Conservation (phyloP, 2,329 filamentous ascomycete species). For the Ilyonectria mors-panacis region DNA sequence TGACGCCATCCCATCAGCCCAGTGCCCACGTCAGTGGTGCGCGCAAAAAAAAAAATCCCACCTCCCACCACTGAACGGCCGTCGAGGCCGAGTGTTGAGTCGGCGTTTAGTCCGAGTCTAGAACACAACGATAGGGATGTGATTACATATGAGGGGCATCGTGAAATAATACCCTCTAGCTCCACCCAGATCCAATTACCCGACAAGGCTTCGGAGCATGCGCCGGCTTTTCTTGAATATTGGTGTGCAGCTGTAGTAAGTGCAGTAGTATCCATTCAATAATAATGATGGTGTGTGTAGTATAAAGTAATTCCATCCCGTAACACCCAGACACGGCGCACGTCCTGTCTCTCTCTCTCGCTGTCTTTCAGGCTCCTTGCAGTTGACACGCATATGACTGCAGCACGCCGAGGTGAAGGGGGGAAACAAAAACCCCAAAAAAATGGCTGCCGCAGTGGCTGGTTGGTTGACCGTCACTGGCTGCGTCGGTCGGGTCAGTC, state of each 20-base stretch:
- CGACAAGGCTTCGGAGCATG: conserved; percentile 12
- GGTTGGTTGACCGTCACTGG: conserved; percentile 4
- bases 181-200: conserved; percentile 7
- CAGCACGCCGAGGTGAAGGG: conserved; percentile 7
- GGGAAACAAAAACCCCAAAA: neutral
- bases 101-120: conserved; percentile 26
- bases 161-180: neutral
- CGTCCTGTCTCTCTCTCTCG: neutral
- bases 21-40: conserved; percentile 20
- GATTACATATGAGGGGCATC: neutral
- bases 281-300: neutral
- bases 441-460: neutral
- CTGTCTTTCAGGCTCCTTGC: neutral
- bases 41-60: neutral
- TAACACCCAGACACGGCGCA: conserved; percentile 20
- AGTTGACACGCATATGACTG: neutral
- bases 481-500: conserved; percentile 2
- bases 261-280: conserved; percentile 5
- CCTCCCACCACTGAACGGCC: conserved; percentile 5
- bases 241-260: neutral
- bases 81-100: conserved; percentile 18
- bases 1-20: conserved; percentile 19
- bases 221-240: conserved; percentile 1
- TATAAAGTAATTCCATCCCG: conserved; percentile 33
- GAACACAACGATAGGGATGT: neutral